These are phyloP conservation scores for Pythium sp. DNA, from an alignment of 352 stramenopile genomes.

Conservation along the genomic window DNA sequence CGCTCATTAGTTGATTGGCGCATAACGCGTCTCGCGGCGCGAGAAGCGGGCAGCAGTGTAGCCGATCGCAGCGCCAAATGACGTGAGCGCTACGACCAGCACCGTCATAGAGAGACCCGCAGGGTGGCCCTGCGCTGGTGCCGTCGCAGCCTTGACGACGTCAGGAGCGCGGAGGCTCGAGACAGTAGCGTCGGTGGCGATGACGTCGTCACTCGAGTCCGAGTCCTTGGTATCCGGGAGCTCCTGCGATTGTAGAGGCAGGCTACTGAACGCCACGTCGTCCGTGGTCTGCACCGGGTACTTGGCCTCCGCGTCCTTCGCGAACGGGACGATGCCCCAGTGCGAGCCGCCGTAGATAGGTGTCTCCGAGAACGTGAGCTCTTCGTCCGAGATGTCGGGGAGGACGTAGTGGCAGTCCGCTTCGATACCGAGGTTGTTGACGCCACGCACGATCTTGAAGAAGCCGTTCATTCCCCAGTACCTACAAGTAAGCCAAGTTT, in stretches of 20 bases:
- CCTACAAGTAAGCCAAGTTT: neutral
- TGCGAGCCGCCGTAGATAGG: conserved; percentile 62
- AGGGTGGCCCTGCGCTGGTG: conserved; percentile 1
- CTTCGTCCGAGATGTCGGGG: conserved; percentile 50
- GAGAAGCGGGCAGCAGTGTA: conserved; percentile 14
- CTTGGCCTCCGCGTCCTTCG: conserved; percentile 56
- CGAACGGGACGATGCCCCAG: conserved; percentile 57
- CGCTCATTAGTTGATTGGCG: conserved; percentile 18
- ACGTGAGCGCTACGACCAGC: conserved; percentile 14
- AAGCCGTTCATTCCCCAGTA: conserved; percentile 92
- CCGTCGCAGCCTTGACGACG: neutral
- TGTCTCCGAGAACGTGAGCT: conserved; percentile 52
- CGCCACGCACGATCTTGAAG: conserved; percentile 84
- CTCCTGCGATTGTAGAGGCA: conserved; percentile 47
- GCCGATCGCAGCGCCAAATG: conserved; percentile 18
- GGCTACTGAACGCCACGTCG: conserved; percentile 47
- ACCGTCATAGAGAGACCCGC: conserved; percentile 5
- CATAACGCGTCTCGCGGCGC: conserved; percentile 9
- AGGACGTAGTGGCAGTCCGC: conserved; percentile 81
- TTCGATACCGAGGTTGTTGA: conserved; percentile 88
- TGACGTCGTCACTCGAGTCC: conserved; percentile 10
- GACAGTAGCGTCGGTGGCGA: neutral
- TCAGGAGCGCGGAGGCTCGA: conserved; percentile 13
- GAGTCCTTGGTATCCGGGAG: conserved; percentile 27
- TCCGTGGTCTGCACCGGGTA: conserved; percentile 87